Evolutionary conservation across 495 filamentous ascomycete genomes (phyloP), one percentile per base, ranked within the genome.

Genomic region (Penicillium malachiteum): DNA sequence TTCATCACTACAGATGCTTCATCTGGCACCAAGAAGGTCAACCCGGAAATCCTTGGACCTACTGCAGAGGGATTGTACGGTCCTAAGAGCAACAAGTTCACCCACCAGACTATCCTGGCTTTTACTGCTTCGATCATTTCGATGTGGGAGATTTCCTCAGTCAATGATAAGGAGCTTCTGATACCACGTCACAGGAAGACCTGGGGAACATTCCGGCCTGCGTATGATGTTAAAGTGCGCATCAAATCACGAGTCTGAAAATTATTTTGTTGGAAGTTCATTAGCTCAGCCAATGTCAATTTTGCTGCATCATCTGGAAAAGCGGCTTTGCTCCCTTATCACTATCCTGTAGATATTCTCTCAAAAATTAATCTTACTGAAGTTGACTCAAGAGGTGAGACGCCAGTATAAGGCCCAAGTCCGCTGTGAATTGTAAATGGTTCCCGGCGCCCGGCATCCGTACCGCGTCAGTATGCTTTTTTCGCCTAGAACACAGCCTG

Each of bases 141-240:
- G 8, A 65, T 76, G 56, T 84, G 82, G 71, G 76, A 85, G 33
- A 68, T 84, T 52, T 69, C 79, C 37, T 69, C 81, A 6, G 57
- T 66, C 2, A 59, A 67, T 46, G 67, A 53, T 8, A 48, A 55
- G n/a, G 56, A 48, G 3, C 63, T 73, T 33, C 56, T 45, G 9
- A 62, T 74, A 10, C 76, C 76, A 0, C 59, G 58, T 1, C 62
- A 75, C 51, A 67, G 57, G 39, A 50, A 57, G 10, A 70, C 71
- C 5, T 71, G 66, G 56, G 74, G 69, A 0, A 66, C 71, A 48
- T 78, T 68, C 56, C 56, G 65, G 54, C 72, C 75, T 5, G 59
- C 65, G 14, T 64, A 56, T 16, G 72, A 79, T 50, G 48, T 77
- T 10, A 62, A 65, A 40, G 76, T 76, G 18, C 62, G 64, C 26